Evolutionary conservation across 768 basidiomycete species (phyloP).

Genomic region (Mycena chlorophos): DNA sequence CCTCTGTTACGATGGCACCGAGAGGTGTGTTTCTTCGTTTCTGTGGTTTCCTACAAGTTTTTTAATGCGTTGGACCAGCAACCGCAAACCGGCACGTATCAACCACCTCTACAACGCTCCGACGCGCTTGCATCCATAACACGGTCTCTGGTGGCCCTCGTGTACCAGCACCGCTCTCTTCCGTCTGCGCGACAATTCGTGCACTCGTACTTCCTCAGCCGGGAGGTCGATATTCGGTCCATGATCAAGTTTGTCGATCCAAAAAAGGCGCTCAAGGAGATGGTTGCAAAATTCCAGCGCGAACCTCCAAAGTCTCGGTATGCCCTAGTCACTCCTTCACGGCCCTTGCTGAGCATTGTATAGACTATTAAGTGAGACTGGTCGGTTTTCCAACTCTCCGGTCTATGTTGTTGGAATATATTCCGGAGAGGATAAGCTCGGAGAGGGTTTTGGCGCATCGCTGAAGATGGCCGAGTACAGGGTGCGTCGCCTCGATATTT

Average conservation of each 20-base stretch:
- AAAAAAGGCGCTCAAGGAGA: conserved; percentile 71
- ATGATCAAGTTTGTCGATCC: conserved; percentile 85
- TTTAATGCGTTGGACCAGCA: conserved; percentile 5
- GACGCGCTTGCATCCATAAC: conserved; percentile 89
- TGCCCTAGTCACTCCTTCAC: conserved; percentile 16
- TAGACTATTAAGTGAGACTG: conserved; percentile 90
- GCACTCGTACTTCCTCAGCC: conserved; percentile 84
- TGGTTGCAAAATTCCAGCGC: conserved; percentile 66
- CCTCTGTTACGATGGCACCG: conserved; percentile 83
- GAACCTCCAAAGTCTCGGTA: conserved; percentile 73
- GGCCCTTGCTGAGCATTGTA: background rate
- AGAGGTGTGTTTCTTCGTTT: conserved; percentile 47
- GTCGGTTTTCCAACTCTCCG: conserved; percentile 86
- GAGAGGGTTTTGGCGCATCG: conserved; percentile 92
- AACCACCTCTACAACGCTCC: conserved; percentile 62
- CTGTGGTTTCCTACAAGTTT: background rate
- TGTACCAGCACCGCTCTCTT: conserved; percentile 87
- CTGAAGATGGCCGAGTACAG: conserved; percentile 94
- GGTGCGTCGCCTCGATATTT: conserved; percentile 44
- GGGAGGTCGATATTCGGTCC: conserved; percentile 75
- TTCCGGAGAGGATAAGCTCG: conserved; percentile 79
- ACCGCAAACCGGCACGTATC: conserved; percentile 47
- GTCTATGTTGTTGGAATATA: conserved; percentile 96
- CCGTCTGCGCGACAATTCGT: conserved; percentile 84
- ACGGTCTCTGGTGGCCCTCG: conserved; percentile 81